These are phyloP conservation scores for Nothophoma quercina DNA, from an alignment of 2,329 filamentous ascomycete species.

Conservation along the genomic window DNA sequence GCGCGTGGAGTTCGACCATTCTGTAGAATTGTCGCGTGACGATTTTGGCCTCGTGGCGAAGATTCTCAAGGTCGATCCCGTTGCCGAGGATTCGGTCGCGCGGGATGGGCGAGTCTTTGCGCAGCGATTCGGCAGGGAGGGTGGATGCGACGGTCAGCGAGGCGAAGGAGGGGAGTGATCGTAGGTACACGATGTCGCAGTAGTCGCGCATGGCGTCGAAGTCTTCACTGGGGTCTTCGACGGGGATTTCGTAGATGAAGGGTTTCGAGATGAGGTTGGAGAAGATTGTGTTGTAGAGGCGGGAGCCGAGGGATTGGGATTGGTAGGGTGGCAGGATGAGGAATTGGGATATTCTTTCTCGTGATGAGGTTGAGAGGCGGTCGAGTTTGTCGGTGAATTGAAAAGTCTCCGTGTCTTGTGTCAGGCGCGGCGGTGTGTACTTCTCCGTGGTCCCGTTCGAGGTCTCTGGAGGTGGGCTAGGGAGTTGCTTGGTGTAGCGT, in stretches of 20 bases:
- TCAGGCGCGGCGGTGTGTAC: constrained; percentile 34
- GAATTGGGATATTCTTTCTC: constrained; percentile 91
- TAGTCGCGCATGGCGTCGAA: constrained; percentile 83
- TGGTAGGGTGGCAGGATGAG: constrained; percentile 89
- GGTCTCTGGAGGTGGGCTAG: constrained; percentile 40
- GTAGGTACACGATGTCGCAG: constrained; percentile 73
- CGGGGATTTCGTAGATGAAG: constrained; percentile 81
- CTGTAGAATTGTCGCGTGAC: constrained; percentile 77
- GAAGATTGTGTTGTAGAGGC: constrained; percentile 84
- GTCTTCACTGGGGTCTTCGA: constrained; percentile 90
- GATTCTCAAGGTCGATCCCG: constrained; percentile 59
- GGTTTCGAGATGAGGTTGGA: constrained; percentile 69
- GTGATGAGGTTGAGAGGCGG: constrained; percentile 72
- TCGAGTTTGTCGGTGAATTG: constrained; percentile 41
- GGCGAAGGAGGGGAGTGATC: constrained; percentile 64
- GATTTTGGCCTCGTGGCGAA: constrained; percentile 73
- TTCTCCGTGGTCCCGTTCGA: constrained; percentile 52
- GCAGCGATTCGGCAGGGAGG: constrained; percentile 60
- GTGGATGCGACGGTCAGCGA: constrained; percentile 61
- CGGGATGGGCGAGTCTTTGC: constrained; percentile 59
- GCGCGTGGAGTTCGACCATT: constrained; percentile 77
- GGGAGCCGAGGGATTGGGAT: constrained; percentile 76
- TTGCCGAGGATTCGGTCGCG: constrained; percentile 65
- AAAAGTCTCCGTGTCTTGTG: constrained; percentile 39
- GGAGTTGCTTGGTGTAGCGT: constrained; percentile 46